Evolutionary conservation across 345 rosid species (phyloP).

Genomic region (Stellera chamaejasme): DNA sequence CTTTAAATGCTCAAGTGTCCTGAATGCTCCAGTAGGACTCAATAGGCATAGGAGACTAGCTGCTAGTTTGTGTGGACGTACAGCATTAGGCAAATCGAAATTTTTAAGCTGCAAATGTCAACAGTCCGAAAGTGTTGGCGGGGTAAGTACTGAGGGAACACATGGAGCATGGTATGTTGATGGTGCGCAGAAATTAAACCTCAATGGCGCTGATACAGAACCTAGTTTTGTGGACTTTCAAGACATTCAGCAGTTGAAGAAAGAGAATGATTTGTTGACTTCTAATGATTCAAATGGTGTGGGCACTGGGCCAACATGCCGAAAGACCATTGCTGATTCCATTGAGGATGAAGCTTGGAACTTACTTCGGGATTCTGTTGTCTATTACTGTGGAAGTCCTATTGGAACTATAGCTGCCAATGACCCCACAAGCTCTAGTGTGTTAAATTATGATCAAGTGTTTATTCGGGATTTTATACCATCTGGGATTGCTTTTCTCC

Average conservation of each 20-base stretch:
- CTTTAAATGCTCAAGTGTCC: conserved; percentile 20
- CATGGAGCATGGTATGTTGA: conserved; percentile 35
- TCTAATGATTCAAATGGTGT: conserved; percentile 25
- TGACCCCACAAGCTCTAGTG: conserved; percentile 58
- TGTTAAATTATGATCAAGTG: conserved; percentile 50
- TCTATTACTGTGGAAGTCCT: conserved; percentile 68
- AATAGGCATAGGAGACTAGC: conserved; percentile 12
- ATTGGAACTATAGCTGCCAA: conserved; percentile 91
- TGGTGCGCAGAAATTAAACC: conserved; percentile 25
- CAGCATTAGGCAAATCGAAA: conserved; percentile 15
- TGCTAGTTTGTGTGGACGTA: conserved; percentile 8
- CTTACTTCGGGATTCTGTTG: conserved; percentile 59
- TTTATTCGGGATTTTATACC: conserved; percentile 50
- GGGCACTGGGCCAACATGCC: conserved; percentile 9
- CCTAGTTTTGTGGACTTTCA: conserved; percentile 25
- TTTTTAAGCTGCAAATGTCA: conserved; percentile 35
- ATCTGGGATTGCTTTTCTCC: conserved; percentile 43
- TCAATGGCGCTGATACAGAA: conserved; percentile 25
- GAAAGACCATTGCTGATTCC: conserved; percentile 25
- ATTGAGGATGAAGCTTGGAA: conserved; percentile 91
- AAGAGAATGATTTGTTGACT: conserved; percentile 20
- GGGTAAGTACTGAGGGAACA: conserved; percentile 20
- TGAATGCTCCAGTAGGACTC: conserved; percentile 12
- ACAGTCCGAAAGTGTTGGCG: conserved; percentile 29
- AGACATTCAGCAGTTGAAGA: conserved; percentile 24